phyloP scores from a whole-genome alignment of 2,329 filamentous ascomycete species.

The Fusarium solani-melongenae region DNA sequence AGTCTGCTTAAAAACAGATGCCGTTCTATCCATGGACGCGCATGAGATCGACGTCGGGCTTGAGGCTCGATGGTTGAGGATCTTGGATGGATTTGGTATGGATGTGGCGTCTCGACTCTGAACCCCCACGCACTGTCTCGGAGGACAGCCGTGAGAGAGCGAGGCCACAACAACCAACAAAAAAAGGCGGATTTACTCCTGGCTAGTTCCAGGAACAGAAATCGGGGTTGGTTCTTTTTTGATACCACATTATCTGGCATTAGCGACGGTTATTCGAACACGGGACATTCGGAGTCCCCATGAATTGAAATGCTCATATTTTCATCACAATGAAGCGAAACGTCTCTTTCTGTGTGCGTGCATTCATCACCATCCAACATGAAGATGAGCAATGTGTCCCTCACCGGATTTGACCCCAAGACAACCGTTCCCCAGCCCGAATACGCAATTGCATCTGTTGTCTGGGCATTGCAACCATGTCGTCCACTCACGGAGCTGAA shows the following conservation, averaged over 20 bases:
- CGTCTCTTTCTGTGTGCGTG: not conserved
- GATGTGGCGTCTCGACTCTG: conserved; percentile 1
- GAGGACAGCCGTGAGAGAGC: not conserved
- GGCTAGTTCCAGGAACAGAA: conserved; percentile 21
- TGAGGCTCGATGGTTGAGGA: not conserved
- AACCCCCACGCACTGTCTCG: not conserved
- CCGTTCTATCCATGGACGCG: not conserved
- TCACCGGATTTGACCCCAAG: not conserved
- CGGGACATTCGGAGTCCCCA: conserved; percentile 31
- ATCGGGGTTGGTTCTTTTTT: conserved; percentile 17
- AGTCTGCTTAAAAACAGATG: conserved; percentile 31
- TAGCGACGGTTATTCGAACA: conserved; percentile 38
- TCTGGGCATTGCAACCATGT: conserved; percentile 2
- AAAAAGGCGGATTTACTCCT: conserved; percentile 16
- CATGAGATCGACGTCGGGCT: not conserved
- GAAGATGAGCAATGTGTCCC: not conserved
- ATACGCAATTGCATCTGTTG: not conserved
- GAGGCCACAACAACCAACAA: conserved; percentile 1
- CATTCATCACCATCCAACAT: not conserved
- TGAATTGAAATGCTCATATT: conserved; percentile 32
- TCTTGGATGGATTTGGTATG: not conserved
- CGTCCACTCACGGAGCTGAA: conserved; percentile 21
- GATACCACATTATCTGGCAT: conserved; percentile 37
- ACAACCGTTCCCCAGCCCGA: not conserved
- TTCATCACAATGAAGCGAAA: not conserved